These are phyloP conservation scores for Hyaloperonospora arabidopsidis DNA, from an alignment of 352 stramenopile species.

Conservation along the genomic window DNA sequence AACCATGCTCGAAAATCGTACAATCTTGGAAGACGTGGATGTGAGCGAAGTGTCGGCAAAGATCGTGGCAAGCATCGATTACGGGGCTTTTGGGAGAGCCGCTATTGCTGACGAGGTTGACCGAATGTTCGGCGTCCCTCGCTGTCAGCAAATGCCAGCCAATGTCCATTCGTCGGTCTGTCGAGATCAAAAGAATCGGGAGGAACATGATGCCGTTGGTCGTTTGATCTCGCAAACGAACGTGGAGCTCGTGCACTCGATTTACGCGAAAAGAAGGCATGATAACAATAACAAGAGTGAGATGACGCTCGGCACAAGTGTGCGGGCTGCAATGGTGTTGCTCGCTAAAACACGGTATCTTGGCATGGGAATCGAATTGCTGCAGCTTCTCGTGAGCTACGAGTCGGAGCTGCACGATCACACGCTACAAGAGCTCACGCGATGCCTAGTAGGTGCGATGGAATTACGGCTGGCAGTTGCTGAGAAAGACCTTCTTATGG, in stretches of 20 bases:
- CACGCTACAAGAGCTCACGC: slow-evolving; percentile 46
- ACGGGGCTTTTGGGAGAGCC: slow-evolving; percentile 68
- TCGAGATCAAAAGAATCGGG: slow-evolving; percentile 13
- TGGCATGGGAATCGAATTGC: slow-evolving; percentile 58
- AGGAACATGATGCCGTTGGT: slow-evolving; percentile 4
- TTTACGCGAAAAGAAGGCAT: slow-evolving; percentile 23
- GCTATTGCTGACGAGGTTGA: slow-evolving; percentile 58
- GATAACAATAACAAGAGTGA: slow-evolving; percentile 6
- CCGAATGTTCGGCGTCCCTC: slow-evolving; percentile 20
- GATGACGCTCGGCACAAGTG: slow-evolving; percentile 16
- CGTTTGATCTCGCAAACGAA: slow-evolving; percentile 20
- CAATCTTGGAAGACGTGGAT: slow-evolving; percentile 75
- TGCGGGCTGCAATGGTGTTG: slow-evolving; percentile 27
- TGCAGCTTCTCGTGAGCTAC: slow-evolving; percentile 66
- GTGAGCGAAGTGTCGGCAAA: slow-evolving; percentile 76
- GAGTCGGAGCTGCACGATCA: slow-evolving; percentile 34
- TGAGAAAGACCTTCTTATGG: slow-evolving; percentile 44
- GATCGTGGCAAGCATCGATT: slow-evolving; percentile 76
- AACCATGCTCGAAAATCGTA: slow-evolving; percentile 72
- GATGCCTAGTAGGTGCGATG: slow-evolving; percentile 54
- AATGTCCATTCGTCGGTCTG: slow-evolving; percentile 9
- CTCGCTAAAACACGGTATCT: slow-evolving; percentile 67
- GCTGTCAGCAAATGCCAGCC: slow-evolving; percentile 5
- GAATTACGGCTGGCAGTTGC: slow-evolving; percentile 43
- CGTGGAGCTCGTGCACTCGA: slow-evolving; percentile 25